phyloP scores from a whole-genome alignment of 768 basidiomycete genomes.

The Nidularia sp. region DNA sequence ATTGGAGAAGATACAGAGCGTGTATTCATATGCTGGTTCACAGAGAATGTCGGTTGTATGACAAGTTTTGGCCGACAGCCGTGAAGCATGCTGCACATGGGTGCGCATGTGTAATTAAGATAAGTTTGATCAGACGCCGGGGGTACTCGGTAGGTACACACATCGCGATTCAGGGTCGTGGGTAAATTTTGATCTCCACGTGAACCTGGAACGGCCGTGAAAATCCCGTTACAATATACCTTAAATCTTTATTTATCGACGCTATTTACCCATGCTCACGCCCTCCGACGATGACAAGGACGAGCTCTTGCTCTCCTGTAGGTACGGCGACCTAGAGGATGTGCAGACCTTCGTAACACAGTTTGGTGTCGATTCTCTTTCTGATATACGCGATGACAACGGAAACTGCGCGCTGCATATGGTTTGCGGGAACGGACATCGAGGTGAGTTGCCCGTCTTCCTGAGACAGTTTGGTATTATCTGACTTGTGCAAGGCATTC shows the following conservation, averaged over 20 bases:
- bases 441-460: slow-evolving; percentile 45
- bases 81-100: no score
- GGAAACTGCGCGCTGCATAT: slow-evolving; percentile 84
- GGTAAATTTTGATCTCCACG: not conserved
- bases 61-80: no score
- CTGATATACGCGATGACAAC: slow-evolving; percentile 61
- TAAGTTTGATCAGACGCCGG: not conserved
- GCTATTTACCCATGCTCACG: slow-evolving; percentile 4
- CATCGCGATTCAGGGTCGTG: not conserved
- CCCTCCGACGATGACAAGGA: slow-evolving; percentile 53
- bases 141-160: not conserved
- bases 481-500: slow-evolving; percentile 43
- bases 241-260: not conserved
- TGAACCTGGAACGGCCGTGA: not conserved
- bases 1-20: no score
- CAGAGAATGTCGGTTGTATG: no score
- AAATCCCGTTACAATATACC: not conserved
- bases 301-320: slow-evolving; percentile 76
- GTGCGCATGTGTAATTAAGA: no score
- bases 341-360: slow-evolving; percentile 59
- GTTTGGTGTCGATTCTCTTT: slow-evolving; percentile 49
- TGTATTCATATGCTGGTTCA: no score
- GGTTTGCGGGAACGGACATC: slow-evolving; percentile 85
- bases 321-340: slow-evolving; percentile 87
- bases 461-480: slow-evolving; percentile 8